These are phyloP conservation scores for Colletotrichum tanaceti DNA, from an alignment of 2,329 filamentous ascomycete species.

Conservation along the genomic window DNA sequence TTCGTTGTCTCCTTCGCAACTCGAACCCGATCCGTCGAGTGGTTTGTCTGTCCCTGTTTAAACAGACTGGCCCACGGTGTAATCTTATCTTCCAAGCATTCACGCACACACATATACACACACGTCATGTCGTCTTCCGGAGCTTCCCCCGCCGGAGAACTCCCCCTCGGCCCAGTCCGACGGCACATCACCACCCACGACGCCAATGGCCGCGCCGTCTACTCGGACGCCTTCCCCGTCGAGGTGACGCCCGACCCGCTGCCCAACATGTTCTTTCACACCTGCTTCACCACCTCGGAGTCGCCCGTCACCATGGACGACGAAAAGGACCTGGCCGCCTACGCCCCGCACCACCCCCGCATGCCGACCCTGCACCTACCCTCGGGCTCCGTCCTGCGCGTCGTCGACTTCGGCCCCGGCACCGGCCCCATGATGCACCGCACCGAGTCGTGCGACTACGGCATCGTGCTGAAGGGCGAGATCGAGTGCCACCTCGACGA, in stretches of 20 bases:
- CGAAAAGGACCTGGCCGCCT: slow-evolving; percentile 35
- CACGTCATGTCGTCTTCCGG: slow-evolving; percentile 25
- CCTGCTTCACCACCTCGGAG: slow-evolving; percentile 43
- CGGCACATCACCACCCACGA: slow-evolving; percentile 46
- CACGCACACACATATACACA: not conserved
- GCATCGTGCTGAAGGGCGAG: slow-evolving; percentile 58
- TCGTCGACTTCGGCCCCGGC: slow-evolving; percentile 40
- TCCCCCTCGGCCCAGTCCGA: slow-evolving; percentile 33
- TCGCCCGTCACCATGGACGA: slow-evolving; percentile 38
- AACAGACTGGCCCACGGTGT: too few species aligned
- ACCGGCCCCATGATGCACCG: slow-evolving; percentile 53
- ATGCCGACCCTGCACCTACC: slow-evolving; percentile 37
- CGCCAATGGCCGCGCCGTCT: slow-evolving; percentile 45
- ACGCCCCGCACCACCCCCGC: slow-evolving; percentile 35
- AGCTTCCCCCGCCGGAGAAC: slow-evolving; percentile 14
- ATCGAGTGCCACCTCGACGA: slow-evolving; percentile 59
- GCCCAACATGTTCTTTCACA: slow-evolving; percentile 38
- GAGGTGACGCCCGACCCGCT: slow-evolving; percentile 35
- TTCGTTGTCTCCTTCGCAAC: not conserved
- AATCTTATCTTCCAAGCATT: not conserved
- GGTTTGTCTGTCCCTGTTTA: slow-evolving; percentile 6
- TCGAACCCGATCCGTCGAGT: not conserved
- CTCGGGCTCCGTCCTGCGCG: slow-evolving; percentile 39
- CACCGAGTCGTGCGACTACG: slow-evolving; percentile 60
- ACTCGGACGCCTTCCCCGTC: slow-evolving; percentile 41